These are phyloP conservation scores for Crithidia sp. DNA, from an alignment of 208 protist species.

Conservation along the genomic window DNA sequence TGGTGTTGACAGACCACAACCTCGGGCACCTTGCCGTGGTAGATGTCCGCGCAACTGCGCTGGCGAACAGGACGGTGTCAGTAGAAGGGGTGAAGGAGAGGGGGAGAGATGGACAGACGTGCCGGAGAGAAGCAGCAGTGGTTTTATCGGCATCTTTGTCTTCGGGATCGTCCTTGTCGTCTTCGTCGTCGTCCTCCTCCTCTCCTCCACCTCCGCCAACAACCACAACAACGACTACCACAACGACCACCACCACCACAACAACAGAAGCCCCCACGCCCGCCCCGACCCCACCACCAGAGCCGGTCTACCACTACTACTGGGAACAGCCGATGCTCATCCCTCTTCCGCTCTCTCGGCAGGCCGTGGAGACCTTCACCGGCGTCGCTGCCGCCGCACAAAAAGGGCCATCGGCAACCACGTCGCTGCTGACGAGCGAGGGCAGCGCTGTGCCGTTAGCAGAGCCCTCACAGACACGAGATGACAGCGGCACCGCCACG, in stretches of 20 bases:
- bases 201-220: constrained; percentile 2
- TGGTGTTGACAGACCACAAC: constrained; percentile 32
- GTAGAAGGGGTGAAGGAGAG: no score
- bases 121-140: no score
- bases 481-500: not conserved
- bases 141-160: no score
- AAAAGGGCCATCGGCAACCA: no score
- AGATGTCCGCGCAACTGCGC: constrained; percentile 16
- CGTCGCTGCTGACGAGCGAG: no score
- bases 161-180: not conserved
- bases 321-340: constrained; percentile 34
- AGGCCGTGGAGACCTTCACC: not conserved
- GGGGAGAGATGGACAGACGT: no score
- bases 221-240: not conserved
- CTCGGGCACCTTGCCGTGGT: constrained; percentile 19
- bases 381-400: no score
- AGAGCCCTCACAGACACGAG: no score
- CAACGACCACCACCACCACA: not conserved
- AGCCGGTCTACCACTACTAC: constrained; percentile 24
- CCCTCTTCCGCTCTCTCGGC: constrained; percentile 11
- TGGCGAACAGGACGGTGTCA: no score
- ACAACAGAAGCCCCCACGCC: not conserved
- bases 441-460: no score
- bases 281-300: constrained; percentile 5
- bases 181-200: not conserved